These are phyloP conservation scores for Pichia californica DNA, from an alignment of 805 yeast species.

Conservation along the genomic window DNA sequence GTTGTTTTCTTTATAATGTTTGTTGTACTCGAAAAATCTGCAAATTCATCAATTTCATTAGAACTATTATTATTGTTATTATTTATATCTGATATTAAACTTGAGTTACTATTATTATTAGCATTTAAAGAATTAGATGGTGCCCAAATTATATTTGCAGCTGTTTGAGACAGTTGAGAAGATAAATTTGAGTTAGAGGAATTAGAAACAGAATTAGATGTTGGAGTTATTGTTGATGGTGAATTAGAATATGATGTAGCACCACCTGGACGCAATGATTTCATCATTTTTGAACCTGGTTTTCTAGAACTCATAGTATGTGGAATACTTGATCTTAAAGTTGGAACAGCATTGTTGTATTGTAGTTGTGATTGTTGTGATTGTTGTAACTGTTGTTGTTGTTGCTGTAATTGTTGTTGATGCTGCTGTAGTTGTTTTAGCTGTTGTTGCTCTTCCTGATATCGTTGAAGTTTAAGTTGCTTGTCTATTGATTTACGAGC, in stretches of 20 bases:
- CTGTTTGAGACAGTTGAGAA: slow-evolving; percentile 28
- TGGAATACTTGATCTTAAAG: slow-evolving; percentile 13
- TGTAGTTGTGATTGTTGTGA: slow-evolving; percentile 23
- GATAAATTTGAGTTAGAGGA: slow-evolving; percentile 9
- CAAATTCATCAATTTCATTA: background rate
- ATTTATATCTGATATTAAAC: background rate
- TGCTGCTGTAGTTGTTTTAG: slow-evolving; percentile 24
- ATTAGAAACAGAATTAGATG: slow-evolving; percentile 5
- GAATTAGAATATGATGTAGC: background rate
- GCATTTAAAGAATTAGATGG: slow-evolving; percentile 26
- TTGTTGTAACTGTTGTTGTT: slow-evolving; percentile 12
- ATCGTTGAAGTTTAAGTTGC: slow-evolving; percentile 10
- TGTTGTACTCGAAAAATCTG: slow-evolving; percentile 4
- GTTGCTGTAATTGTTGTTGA: slow-evolving; percentile 6
- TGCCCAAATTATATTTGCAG: slow-evolving; percentile 34
- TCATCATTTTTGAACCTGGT: slow-evolving; percentile 9
- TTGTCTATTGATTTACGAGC: slow-evolving; percentile 7
- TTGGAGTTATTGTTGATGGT: slow-evolving; percentile 4
- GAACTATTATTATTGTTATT: background rate
- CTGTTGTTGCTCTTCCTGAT: slow-evolving; percentile 17
- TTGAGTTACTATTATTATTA: background rate
- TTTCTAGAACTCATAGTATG: slow-evolving; percentile 4
- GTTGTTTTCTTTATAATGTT: slow-evolving; percentile 15
- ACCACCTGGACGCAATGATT: slow-evolving; percentile 7
- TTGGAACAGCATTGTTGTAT: slow-evolving; percentile 3